Conservation (phyloP, 2,329 filamentous ascomycete genomes). For the Neofusicoccum sp. region DNA sequence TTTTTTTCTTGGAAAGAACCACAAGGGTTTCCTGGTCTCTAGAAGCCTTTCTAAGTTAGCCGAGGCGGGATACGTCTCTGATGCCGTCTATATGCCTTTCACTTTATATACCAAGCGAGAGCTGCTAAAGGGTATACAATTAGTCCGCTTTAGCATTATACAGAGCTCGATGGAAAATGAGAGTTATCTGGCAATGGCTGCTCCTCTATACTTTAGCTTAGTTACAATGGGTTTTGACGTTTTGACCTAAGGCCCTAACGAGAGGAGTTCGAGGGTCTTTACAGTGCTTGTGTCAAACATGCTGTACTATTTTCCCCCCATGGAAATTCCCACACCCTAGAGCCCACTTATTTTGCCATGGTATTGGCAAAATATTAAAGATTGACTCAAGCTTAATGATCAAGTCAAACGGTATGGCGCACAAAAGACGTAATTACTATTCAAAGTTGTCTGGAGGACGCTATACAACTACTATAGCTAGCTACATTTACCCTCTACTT, state of each 20-base stretch:
- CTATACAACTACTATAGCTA: conserved; percentile 47
- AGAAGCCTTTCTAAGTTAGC: conserved; percentile 48
- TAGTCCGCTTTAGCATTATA: conserved; percentile 50
- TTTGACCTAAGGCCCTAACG: no score
- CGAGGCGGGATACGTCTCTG: conserved; percentile 55
- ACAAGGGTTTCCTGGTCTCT: conserved; percentile 46
- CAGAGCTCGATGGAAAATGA: conserved; percentile 42
- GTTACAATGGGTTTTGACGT: no score
- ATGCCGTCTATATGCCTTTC: conserved; percentile 51
- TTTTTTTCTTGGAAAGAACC: no score
- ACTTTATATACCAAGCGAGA: conserved; percentile 52
- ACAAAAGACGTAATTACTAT: conserved; percentile 39
- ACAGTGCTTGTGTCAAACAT: conserved; percentile 42
- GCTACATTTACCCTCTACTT: conserved; percentile 48
- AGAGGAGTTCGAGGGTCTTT: conserved; percentile 49
- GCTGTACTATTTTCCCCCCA: conserved; percentile 44
- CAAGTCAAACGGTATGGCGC: conserved; percentile 31
- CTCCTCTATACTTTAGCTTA: conserved; percentile 42
- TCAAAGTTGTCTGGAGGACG: conserved; percentile 44
- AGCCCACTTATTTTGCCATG: conserved; percentile 39
- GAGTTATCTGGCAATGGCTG: conserved; percentile 53
- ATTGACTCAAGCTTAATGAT: conserved; percentile 38
- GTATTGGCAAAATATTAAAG: conserved; percentile 40
- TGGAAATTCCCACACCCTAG: conserved; percentile 44
- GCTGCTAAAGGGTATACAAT: conserved; percentile 50